These are phyloP conservation scores for Euphorbia peplus DNA, from an alignment of 345 rosid species.

Conservation along the genomic window DNA sequence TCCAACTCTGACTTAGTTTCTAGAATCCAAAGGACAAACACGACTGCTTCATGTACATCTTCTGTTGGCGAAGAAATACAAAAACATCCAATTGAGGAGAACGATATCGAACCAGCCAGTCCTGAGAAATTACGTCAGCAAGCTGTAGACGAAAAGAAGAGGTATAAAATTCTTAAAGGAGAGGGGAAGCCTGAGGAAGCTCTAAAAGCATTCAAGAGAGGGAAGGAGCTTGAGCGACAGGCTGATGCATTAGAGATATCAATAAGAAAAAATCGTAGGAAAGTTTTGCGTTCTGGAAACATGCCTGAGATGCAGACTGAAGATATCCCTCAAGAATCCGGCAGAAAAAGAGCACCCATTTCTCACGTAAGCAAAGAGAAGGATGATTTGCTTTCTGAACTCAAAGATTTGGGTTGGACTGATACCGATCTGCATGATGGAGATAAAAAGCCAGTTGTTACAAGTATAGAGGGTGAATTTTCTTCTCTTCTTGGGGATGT, in stretches of 20 bases:
- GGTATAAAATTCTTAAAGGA: conserved; percentile 65
- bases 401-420: conserved; percentile 81
- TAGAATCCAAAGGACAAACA: conserved; percentile 35
- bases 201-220: conserved; percentile 79
- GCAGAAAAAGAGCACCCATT: conserved; percentile 35
- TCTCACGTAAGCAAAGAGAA: conserved; percentile 42
- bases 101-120: conserved; percentile 35
- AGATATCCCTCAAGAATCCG: conserved; percentile 44
- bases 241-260: conserved; percentile 70
- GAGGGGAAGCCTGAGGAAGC: conserved; percentile 88
- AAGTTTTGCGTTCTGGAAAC: conserved; percentile 32
- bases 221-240: conserved; percentile 90
- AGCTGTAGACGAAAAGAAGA: conserved; percentile 73
- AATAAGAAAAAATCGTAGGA: conserved; percentile 55
- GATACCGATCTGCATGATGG: conserved; percentile 50
- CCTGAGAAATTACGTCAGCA: conserved; percentile 70
- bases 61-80: conserved; percentile 24
- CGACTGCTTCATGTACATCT: conserved; percentile 38
- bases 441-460: conserved; percentile 42
- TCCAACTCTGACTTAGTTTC: conserved; percentile 28
- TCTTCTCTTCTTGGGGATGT: conserved; percentile 65
- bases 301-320: conserved; percentile 36
- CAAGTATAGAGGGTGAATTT: conserved; percentile 85
- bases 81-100: conserved; percentile 27
- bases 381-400: conserved; percentile 64